Percentiles rank a stretch among this genome's conserved stretches.
These are phyloP conservation scores for Solanum lycopersicoides DNA, from an alignment of 257 asterid genomes.

Conservation along the genomic window DNA sequence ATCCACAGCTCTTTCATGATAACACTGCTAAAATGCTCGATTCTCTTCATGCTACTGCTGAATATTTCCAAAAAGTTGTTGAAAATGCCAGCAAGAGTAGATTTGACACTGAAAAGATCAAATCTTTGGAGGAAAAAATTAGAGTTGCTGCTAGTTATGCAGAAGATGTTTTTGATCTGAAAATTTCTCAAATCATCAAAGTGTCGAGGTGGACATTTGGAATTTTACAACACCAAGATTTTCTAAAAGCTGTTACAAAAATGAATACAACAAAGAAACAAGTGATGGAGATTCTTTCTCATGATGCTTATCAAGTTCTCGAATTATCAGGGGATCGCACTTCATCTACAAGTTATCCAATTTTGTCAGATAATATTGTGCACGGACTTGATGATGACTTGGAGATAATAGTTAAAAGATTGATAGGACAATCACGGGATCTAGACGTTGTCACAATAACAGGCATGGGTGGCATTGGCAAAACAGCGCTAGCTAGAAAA, in stretches of 20 bases:
- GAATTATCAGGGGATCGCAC: not conserved
- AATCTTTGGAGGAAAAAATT: not conserved
- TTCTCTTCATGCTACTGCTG: not conserved
- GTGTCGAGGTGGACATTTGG: too few species aligned
- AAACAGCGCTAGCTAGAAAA: not conserved
- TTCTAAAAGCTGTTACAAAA: too few species aligned
- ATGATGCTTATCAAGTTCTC: not conserved
- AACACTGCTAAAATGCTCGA: not conserved
- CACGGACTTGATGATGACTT: not conserved
- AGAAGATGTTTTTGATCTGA: not conserved
- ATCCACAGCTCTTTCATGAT: too few species aligned
- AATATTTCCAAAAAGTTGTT: not conserved
- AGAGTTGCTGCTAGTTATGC: not conserved
- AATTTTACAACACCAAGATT: too few species aligned
- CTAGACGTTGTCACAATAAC: not conserved
- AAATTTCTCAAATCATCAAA: not conserved
- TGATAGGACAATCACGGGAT: not conserved
- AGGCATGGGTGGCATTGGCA: not conserved
- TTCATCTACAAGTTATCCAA: not conserved
- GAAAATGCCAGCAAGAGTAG: not conserved
- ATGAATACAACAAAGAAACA: not conserved
- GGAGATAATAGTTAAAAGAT: not conserved
- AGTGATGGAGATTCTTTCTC: not conserved
- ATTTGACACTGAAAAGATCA: not conserved
- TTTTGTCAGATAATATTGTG: not conserved